These are phyloP conservation scores for Monilinia polystroma DNA, from an alignment of 2,329 filamentous ascomycete genomes.

Conservation along the genomic window DNA sequence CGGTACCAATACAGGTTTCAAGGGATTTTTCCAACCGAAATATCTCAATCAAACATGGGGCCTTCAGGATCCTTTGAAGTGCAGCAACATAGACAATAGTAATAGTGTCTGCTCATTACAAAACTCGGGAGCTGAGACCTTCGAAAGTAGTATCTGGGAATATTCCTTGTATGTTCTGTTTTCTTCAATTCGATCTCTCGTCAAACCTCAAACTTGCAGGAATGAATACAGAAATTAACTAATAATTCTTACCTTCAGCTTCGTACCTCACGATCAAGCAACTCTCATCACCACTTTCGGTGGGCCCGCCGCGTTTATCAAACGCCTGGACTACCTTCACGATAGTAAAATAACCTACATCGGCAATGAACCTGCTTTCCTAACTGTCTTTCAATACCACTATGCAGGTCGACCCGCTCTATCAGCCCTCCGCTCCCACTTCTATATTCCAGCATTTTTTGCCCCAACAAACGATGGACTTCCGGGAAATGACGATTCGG, in stretches of 20 bases:
- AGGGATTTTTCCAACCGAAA: slow-evolving; percentile 68
- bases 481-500: slow-evolving; percentile 69
- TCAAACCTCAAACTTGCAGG: background rate
- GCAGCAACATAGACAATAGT: slow-evolving; percentile 46
- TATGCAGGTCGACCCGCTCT: slow-evolving; percentile 57
- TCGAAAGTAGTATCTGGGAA: slow-evolving; percentile 71
- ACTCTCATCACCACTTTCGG: slow-evolving; percentile 59
- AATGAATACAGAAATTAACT: background rate
- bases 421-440: slow-evolving; percentile 54
- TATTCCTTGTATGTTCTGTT: slow-evolving; percentile 47
- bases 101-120: slow-evolving; percentile 36
- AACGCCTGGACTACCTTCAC: slow-evolving; percentile 64
- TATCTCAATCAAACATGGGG: slow-evolving; percentile 67
- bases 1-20: slow-evolving; percentile 61
- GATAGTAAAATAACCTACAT: slow-evolving; percentile 62
- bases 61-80: slow-evolving; percentile 65
- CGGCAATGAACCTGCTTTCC: slow-evolving; percentile 63
- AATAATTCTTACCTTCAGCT: slow-evolving; percentile 26
- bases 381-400: slow-evolving; percentile 68
- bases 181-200: background rate
- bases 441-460: slow-evolving; percentile 65
- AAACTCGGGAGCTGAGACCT: slow-evolving; percentile 55
- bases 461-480: slow-evolving; percentile 58
- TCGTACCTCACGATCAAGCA: slow-evolving; percentile 52
- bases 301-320: slow-evolving; percentile 56